phyloP scores from a whole-genome alignment of 139 green algal genomes.

The Picocystis salinarum region DNA sequence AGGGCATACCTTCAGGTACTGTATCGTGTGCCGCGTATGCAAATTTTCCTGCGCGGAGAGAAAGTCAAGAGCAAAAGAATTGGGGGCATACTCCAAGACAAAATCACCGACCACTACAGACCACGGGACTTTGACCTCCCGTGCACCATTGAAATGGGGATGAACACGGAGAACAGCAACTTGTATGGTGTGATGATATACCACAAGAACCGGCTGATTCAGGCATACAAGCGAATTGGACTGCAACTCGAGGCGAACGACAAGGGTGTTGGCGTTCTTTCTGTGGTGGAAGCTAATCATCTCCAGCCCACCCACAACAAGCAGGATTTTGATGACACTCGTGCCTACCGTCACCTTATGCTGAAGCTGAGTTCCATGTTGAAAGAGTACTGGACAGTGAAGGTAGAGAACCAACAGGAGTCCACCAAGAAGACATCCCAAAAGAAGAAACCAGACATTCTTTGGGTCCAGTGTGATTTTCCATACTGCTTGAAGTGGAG shows the following conservation, averaged over 20 bases:
- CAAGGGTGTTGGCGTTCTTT: slow-evolving; percentile 22
- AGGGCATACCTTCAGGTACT: slow-evolving; percentile 22
- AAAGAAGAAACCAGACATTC: slow-evolving; percentile 4
- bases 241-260: slow-evolving; percentile 6
- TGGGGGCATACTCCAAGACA: not conserved
- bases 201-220: slow-evolving; percentile 37
- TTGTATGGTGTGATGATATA: slow-evolving; percentile 29
- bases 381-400: slow-evolving; percentile 7
- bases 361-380: slow-evolving; percentile 7
- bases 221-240: slow-evolving; percentile 23
- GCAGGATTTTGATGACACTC: slow-evolving; percentile 33
- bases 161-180: slow-evolving; percentile 9
- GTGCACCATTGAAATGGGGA: slow-evolving; percentile 13
- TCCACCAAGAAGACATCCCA: not conserved
- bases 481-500: slow-evolving; percentile 12
- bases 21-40: slow-evolving; percentile 16
- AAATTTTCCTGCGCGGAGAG: slow-evolving; percentile 9
- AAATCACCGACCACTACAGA: slow-evolving; percentile 8
- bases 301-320: slow-evolving; percentile 34
- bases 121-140: not conserved
- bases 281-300: slow-evolving; percentile 31
- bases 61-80: slow-evolving; percentile 6
- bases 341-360: slow-evolving; percentile 9
- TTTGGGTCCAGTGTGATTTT: slow-evolving; percentile 13
- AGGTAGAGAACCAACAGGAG: slow-evolving; percentile 2